Evolutionary conservation across 2,329 filamentous ascomycete genomes (phyloP), one percentile per base, ranked within the genome.

Genomic region (Cladophialophora exuberans): DNA sequence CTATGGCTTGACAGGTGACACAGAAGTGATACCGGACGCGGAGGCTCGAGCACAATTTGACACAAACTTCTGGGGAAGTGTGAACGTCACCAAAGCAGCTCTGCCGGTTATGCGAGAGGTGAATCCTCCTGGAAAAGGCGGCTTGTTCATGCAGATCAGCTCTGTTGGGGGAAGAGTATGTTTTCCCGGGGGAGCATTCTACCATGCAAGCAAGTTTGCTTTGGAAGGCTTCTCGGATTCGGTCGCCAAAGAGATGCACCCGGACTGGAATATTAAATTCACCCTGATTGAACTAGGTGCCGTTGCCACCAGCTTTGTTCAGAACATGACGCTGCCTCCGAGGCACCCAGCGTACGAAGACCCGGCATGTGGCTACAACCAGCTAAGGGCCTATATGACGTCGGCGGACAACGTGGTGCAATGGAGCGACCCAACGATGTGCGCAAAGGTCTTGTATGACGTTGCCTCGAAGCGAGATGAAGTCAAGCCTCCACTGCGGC

Each of bases 211-310:
- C 71, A 90, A 90, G 77, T 87, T 86, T 64, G 84, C 87, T 25
- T 83, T 90, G 56, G 87, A 89, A 70, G 86, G 85, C 9, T 88
- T 90, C 71, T 84, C 87, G 61, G 85, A 87, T 68, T 83, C 81
- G 59, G 86, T 90, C 72, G 85, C 87, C 2, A 84, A 79, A 67
- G 84, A 88, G 73, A 83, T 82, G 61, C 82, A 85, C 47, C 79
- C 85, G 72, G 78, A 82, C 62, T 78, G 75, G 73, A 44, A 52
- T 22, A 43, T 52, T 20, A 31, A 51, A 15, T 51, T 43, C 39
- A 42, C 48, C 11, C 33, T 43, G 3, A 51, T 51, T 10, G 39
- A 51, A n/a, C 38, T 43, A 1, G 39, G 39, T 5, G 48, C 36
- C 6, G 48, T 51, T 17, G 25, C 17, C 26, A 43, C 48, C 48